phyloP scores from a whole-genome alignment of 352 stramenopile genomes.

The Pythium biforme region DNA sequence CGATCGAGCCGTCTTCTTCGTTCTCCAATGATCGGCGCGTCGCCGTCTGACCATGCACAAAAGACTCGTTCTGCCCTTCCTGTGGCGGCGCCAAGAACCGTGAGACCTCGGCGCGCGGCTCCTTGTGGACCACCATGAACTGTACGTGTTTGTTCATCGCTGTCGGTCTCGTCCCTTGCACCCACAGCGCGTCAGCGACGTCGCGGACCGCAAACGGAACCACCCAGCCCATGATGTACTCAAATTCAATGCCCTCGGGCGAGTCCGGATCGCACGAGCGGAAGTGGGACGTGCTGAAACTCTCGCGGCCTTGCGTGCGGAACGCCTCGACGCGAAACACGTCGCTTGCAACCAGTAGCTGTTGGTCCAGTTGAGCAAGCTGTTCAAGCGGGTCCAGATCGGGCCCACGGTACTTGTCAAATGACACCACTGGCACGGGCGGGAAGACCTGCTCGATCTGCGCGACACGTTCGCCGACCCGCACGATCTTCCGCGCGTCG shows the following conservation, averaged over 20 bases:
- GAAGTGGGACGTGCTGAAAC: neutral
- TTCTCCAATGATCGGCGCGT: neutral
- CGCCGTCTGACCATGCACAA: neutral
- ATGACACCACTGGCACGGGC: neutral
- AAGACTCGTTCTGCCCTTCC: neutral
- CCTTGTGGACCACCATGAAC: conserved; percentile 2
- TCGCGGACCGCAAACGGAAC: neutral
- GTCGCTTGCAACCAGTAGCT: neutral
- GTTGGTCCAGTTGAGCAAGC: neutral
- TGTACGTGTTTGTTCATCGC: neutral
- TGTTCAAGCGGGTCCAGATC: conserved; percentile 1
- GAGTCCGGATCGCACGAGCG: neutral
- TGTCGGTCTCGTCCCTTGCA: neutral
- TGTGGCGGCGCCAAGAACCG: neutral
- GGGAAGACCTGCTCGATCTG: neutral
- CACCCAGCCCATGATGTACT: conserved; percentile 2
- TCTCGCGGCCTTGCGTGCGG: neutral
- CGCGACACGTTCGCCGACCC: neutral
- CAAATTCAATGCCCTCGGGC: neutral
- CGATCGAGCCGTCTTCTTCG: conserved; percentile 1
- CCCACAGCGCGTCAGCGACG: conserved; percentile 9
- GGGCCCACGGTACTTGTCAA: neutral
- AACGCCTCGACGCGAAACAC: conserved; percentile 3
- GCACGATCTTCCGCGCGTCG: neutral
- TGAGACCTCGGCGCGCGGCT: neutral